A percentile compares a stretch with the other conserved stretches of the same genome.
phyloP scores from a whole-genome alignment of 192 early-diverging fungal genomes.

The Coemansia sp. region DNA sequence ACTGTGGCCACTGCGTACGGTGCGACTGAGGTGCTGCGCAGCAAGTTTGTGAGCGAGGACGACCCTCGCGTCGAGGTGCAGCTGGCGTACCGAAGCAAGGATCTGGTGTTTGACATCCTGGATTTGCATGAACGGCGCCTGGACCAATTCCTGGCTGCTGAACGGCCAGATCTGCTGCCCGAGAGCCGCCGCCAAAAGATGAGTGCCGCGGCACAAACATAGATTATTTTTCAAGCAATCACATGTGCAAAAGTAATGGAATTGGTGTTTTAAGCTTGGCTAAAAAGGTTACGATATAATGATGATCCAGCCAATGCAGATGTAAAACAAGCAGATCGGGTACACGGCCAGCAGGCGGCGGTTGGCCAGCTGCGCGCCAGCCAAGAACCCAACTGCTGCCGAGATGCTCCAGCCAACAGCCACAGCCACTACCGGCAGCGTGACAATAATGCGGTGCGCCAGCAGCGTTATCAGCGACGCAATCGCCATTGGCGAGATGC shows the following conservation, averaged over 20 bases:
- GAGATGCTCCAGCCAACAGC: slow-evolving; percentile 88
- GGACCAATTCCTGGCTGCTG: slow-evolving; percentile 14
- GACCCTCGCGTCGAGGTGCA: slow-evolving; percentile 3
- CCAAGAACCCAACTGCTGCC: slow-evolving; percentile 90
- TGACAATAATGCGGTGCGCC: slow-evolving; percentile 64
- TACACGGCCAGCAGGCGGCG: slow-evolving; percentile 86
- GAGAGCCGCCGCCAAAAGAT: neutral
- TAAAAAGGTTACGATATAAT: slow-evolving; percentile 59
- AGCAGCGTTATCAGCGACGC: slow-evolving; percentile 74
- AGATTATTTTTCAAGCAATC: no score
- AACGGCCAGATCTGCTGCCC: slow-evolving; percentile 40
- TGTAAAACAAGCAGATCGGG: slow-evolving; percentile 94
- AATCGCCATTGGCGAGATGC: slow-evolving; percentile 88
- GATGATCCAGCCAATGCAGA: slow-evolving; percentile 93
- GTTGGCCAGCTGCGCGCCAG: slow-evolving; percentile 82
- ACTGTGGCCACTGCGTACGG: slow-evolving; percentile 38
- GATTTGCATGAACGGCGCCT: slow-evolving; percentile 38
- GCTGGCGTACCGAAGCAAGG: slow-evolving; percentile 27
- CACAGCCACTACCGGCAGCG: slow-evolving; percentile 69
- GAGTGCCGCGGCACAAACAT: neutral
- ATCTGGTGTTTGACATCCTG: slow-evolving; percentile 21
- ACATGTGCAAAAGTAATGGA: no score
- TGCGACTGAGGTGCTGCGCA: slow-evolving; percentile 21
- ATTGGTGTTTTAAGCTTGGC: no score
- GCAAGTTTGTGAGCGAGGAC: slow-evolving; percentile 9